Base-by-base conservation (phyloP, 139 green algal species). In the Micractinium conductrix region DNA sequence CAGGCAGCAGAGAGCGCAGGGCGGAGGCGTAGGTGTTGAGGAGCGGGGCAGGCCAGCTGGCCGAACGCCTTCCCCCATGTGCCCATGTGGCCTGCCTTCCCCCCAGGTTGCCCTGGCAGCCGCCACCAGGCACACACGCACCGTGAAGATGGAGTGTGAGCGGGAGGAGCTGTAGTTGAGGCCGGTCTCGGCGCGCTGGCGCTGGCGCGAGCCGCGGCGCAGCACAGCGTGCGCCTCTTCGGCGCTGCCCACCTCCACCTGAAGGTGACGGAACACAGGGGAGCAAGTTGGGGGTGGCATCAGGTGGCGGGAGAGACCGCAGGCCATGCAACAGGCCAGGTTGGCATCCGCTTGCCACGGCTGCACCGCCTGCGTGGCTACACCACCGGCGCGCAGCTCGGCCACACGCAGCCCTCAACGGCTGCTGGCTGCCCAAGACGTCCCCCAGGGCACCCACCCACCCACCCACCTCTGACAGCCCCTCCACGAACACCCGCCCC, bases 81-180 rank as follows among this genome's bases (percentile, higher is more conserved):
- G n/a, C n/a, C n/a, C n/a, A n/a, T n/a, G n/a, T n/a, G n/a, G n/a
- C n/a, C n/a, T n/a, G n/a, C n/a, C n/a, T n/a, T n/a, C n/a, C n/a
- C n/a, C n/a, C n/a, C n/a, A n/a, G n/a, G n/a, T n/a, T n/a, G n/a
- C n/a, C n/a, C n/a, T n/a, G n/a, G n/a, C n/a, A n/a, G n/a, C n/a
- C n/a, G n/a, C n/a, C n/a, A n/a, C n/a, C n/a, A n/a, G n/a, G n/a
- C n/a, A n/a, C 38, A 74, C 26, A 55, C 40, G 21, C 55, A 97
- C 83, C 68, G 90, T 92, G 83, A 98, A 95, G 24, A 98, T 89
- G 48, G 93, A 93, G 86, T 98, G 94, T 8, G 87, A 93, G 78
- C 94, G 89, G 70, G 87, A 93, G 78, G 92, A 96, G 76, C 84
- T 82, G 45, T 87, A 86, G 87, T 97, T 98, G 38, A 94, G 81